phyloP scores from a whole-genome alignment of 495 filamentous ascomycete species.

The Penicillium herquei region DNA sequence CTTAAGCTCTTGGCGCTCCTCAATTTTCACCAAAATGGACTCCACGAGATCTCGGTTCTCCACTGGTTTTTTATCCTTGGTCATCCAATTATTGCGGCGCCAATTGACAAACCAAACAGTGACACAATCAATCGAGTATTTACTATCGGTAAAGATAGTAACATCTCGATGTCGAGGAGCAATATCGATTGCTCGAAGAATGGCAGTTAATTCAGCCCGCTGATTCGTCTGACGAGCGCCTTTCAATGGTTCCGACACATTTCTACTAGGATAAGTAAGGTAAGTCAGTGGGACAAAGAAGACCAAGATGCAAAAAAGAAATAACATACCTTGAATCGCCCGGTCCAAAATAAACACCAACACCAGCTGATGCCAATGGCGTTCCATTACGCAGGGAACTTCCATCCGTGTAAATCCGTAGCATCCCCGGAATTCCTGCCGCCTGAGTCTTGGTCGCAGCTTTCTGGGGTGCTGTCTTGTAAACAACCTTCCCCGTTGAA shows the following conservation, averaged over 20 bases:
- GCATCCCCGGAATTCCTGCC: constrained; percentile 45
- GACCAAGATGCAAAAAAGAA: neutral
- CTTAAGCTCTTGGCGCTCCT: constrained; percentile 59
- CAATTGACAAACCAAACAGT: constrained; percentile 81
- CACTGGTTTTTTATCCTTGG: constrained; percentile 63
- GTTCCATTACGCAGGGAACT: constrained; percentile 77
- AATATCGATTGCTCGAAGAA: constrained; percentile 77
- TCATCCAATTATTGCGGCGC: constrained; percentile 78
- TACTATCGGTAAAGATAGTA: constrained; percentile 76
- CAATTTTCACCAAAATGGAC: constrained; percentile 68
- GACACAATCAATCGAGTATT: constrained; percentile 87
- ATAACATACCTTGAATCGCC: constrained; percentile 62
- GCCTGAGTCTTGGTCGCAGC: constrained; percentile 42
- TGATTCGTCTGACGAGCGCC: constrained; percentile 87
- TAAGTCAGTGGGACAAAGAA: neutral
- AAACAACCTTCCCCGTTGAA: constrained; percentile 55
- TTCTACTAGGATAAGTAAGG: constrained; percentile 51
- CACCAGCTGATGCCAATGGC: constrained; percentile 67
- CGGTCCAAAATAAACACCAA: constrained; percentile 87
- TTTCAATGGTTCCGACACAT: constrained; percentile 76
- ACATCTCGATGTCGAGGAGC: constrained; percentile 62
- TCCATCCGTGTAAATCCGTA: constrained; percentile 88
- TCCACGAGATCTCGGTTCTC: constrained; percentile 84
- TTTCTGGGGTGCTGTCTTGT: constrained; percentile 54
- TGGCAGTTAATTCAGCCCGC: constrained; percentile 87